Conservation (phyloP, 768 basidiomycete species). For the Exidia glandulosa region DNA sequence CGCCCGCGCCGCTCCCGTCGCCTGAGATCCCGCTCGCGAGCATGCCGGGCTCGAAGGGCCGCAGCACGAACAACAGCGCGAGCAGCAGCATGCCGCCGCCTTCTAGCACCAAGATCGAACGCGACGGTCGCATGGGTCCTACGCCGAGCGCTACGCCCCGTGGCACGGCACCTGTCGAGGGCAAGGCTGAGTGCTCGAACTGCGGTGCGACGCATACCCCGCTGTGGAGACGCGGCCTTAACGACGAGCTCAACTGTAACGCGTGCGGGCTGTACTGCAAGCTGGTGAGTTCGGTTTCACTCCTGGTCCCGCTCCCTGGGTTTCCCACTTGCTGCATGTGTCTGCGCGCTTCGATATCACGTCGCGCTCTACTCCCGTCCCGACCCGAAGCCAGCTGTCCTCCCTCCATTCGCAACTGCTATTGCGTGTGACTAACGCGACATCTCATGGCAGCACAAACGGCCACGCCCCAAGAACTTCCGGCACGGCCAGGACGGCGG, state of each 20-base stretch:
- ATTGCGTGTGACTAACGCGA: too few species aligned
- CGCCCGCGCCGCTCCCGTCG: not conserved
- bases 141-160: conserved; percentile 2
- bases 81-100: not conserved
- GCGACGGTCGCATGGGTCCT: not conserved
- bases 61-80: not conserved
- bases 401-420: too few species aligned
- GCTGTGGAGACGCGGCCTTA: conserved; percentile 75
- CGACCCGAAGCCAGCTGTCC: too few species aligned
- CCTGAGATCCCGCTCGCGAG: not conserved
- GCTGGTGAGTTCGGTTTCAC: conserved; percentile 37
- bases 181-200: conserved; percentile 79
- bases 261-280: conserved; percentile 85
- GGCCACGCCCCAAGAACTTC: conserved; percentile 53
- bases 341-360: too few species aligned
- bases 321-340: not conserved
- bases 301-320: not conserved
- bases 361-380: too few species aligned
- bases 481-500: not conserved
- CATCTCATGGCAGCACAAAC: too few species aligned
- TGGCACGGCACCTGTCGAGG: conserved; percentile 40
- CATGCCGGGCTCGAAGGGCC: not conserved
- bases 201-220: conserved; percentile 85
- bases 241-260: conserved; percentile 84
- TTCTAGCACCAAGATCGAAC: not conserved